These are phyloP conservation scores for Beauveria pseudobassiana DNA, from an alignment of 2,329 filamentous ascomycete species.

Conservation along the genomic window DNA sequence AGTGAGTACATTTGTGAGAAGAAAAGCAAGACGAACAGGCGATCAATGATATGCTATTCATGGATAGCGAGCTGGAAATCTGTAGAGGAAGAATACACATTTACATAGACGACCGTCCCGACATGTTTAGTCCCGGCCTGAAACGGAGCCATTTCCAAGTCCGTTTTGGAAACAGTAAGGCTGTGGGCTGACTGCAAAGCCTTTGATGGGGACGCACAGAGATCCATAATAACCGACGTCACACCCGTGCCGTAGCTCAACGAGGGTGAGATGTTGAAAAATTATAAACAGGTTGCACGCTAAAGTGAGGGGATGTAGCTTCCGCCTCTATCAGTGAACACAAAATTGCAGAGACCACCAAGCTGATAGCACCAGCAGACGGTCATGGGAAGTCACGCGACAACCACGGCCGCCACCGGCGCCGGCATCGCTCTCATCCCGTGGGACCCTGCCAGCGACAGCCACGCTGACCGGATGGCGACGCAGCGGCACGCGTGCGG, in stretches of 20 bases:
- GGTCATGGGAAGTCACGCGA: not conserved
- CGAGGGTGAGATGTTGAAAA: no score
- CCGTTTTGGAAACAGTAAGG: no score
- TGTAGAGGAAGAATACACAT: not conserved
- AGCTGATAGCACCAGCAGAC: not conserved
- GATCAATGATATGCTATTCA: not conserved
- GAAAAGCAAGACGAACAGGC: not conserved
- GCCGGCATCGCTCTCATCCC: constrained; percentile 31
- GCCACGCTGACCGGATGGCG: constrained; percentile 33
- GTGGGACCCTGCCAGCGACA: constrained; percentile 33
- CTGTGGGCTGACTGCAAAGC: no score
- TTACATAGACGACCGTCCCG: not conserved
- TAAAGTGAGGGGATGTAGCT: no score
- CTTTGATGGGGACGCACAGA: no score
- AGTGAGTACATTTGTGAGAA: not conserved
- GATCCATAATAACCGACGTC: no score
- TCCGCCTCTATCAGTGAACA: no score
- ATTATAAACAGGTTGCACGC: no score
- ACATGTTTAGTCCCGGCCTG: not conserved
- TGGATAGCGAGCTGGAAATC: not conserved
- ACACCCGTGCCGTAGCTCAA: no score
- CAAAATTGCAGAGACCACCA: not conserved
- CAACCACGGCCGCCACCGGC: not conserved
- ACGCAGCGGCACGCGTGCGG: constrained; percentile 38
- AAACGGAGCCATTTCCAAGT: no score